Base-by-base conservation (phyloP, 768 basidiomycete genomes). In the Suillus fuscotomentosus region DNA sequence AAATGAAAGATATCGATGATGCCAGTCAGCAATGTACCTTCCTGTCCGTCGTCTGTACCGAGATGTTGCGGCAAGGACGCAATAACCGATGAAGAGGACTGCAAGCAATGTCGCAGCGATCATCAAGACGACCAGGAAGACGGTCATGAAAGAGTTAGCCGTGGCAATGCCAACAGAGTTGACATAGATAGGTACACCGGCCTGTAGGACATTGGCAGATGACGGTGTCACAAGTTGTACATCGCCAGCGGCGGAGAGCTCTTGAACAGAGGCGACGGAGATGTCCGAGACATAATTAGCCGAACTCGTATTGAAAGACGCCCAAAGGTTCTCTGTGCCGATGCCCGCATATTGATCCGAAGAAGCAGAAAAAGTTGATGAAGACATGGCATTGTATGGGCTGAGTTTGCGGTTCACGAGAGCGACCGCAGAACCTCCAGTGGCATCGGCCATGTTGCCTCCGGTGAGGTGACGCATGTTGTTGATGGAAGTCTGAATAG, bases 141-240 rank as follows among this genome's bases (percentile, higher is more conserved):
- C 78, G 5, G 94, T 95, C 84, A 92, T 91, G 78, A 94, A 97
- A 8, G 90, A 90, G 77, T 97, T 96, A 62, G 90, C 90, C 0
- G 89, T 90, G 11, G 91, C 87, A 64, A 98, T 90, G 61, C 88
- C 85, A 31, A 92, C 75, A 15, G 86, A 84, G 70, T 90, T 94
- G 66, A 87, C 87, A 69, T 89, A 96, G 39, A 92, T 89, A 5
- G 94, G 93, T 27, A 97, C 76, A 24, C 94, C 95, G 22, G 91
- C 89, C 67, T 90, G 79, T 22, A 96, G 83, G 42, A 90, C 77
- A 73, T 93, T 90, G 27, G 81, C 75, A 1, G 89, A 88, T 10
- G 78, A 78, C 27, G 80, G 66, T 3, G 91, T 91, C 55, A 92
- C 88, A 2, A 87, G 86, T 65, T 86, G 85, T 1, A 92, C 91